phyloP scores from a whole-genome alignment of 441 rosid genomes.

The Erodium chrysanthum region DNA sequence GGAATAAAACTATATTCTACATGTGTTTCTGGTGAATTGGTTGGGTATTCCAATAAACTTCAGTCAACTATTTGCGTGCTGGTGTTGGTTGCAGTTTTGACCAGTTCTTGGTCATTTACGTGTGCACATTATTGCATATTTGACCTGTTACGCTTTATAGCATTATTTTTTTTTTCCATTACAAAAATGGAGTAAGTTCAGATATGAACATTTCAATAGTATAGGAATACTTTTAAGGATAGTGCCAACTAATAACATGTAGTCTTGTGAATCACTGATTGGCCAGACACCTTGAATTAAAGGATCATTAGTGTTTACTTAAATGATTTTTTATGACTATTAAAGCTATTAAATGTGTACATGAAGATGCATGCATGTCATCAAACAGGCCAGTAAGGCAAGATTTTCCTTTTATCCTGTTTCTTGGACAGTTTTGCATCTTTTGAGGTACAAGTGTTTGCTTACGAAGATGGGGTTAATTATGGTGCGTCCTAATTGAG shows the following conservation, averaged over 20 bases:
- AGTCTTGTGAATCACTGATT: neutral
- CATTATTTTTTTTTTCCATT: neutral
- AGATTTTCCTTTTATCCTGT: too few species aligned
- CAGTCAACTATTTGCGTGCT: neutral
- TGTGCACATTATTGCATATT: constrained; percentile 7
- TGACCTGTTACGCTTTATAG: neutral
- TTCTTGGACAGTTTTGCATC: too few species aligned
- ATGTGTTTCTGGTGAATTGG: neutral
- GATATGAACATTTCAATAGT: neutral
- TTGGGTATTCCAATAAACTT: neutral
- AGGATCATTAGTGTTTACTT: neutral
- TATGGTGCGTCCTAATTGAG: neutral
- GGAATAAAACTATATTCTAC: neutral
- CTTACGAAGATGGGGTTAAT: too few species aligned
- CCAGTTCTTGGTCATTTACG: neutral
- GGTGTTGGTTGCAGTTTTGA: neutral
- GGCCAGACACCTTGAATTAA: neutral
- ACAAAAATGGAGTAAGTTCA: neutral
- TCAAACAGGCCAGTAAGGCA: too few species aligned
- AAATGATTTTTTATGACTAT: neutral
- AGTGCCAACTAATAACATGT: neutral
- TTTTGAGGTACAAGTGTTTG: too few species aligned
- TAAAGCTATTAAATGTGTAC: neutral
- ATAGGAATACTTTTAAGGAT: neutral
- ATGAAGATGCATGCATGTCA: neutral